phyloP scores from a whole-genome alignment of 768 basidiomycete species.

The Coprinopsis sp. region DNA sequence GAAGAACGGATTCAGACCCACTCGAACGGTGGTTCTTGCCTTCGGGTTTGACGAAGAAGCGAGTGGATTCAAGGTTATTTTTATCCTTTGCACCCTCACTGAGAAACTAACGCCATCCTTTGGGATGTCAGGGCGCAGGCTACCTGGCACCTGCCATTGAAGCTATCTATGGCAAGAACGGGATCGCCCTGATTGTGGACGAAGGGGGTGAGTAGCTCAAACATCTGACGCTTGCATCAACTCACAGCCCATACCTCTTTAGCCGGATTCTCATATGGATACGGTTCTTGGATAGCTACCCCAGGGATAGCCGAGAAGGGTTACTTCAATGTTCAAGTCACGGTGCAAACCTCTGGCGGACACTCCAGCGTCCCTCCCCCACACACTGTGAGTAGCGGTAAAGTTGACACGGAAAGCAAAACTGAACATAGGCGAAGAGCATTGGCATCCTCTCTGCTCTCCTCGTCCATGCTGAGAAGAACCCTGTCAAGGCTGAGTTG shows the following conservation, averaged over 20 bases:
- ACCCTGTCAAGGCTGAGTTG: constrained; percentile 53
- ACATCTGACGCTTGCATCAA: neutral
- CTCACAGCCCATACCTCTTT: neutral
- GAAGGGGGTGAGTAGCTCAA: constrained; percentile 62
- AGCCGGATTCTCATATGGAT: constrained; percentile 47
- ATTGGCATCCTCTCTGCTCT: constrained; percentile 78
- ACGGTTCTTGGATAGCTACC: constrained; percentile 52
- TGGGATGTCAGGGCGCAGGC: constrained; percentile 45
- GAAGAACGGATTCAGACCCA: constrained; percentile 57
- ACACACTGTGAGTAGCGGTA: constrained; percentile 56
- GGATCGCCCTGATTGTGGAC: constrained; percentile 78
- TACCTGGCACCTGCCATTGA: constrained; percentile 45
- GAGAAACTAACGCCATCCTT: neutral
- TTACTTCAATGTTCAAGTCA: constrained; percentile 55
- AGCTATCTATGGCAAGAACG: constrained; percentile 61
- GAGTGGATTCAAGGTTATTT: constrained; percentile 42
- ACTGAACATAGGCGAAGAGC: constrained; percentile 37
- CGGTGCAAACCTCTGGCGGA: constrained; percentile 68
- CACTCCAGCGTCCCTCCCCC: constrained; percentile 82
- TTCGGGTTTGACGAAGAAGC: constrained; percentile 80
- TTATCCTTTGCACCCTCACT: neutral
- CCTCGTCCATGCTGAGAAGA: constrained; percentile 61
- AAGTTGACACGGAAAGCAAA: neutral
- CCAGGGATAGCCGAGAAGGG: constrained; percentile 77
- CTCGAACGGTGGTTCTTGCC: constrained; percentile 54